These are phyloP conservation scores for Aquilaria malaccensis DNA, from an alignment of 345 rosid genomes.

Conservation along the genomic window DNA sequence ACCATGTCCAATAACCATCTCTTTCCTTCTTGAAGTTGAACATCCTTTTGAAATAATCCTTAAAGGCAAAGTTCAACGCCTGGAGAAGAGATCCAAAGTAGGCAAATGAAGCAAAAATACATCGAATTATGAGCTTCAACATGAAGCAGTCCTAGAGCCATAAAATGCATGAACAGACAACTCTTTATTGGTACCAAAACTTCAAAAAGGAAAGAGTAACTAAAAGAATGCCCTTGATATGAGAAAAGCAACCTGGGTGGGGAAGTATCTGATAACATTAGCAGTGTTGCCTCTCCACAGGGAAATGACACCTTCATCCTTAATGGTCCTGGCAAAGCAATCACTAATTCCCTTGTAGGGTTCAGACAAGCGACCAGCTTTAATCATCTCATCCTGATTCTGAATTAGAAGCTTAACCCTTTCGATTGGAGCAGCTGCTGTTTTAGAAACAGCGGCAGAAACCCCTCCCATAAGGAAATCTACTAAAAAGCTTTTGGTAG, in stretches of 20 bases:
- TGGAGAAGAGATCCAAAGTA: slow-evolving; percentile 5
- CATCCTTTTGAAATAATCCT: slow-evolving; percentile 45
- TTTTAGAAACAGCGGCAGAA: slow-evolving; percentile 52
- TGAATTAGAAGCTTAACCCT: slow-evolving; percentile 46
- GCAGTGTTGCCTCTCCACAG: slow-evolving; percentile 63
- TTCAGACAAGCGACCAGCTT: slow-evolving; percentile 41
- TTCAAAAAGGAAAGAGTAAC: no score
- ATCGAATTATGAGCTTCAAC: no score
- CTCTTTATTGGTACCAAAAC: no score
- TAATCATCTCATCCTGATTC: slow-evolving; percentile 56
- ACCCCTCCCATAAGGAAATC: slow-evolving; percentile 63
- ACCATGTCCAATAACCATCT: slow-evolving; percentile 57
- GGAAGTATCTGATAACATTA: slow-evolving; percentile 51
- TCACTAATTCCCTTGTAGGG: slow-evolving; percentile 49
- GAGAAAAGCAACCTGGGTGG: slow-evolving; percentile 34
- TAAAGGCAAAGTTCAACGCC: slow-evolving; percentile 57
- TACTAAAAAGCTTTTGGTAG: slow-evolving; percentile 17
- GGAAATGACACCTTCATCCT: slow-evolving; percentile 43
- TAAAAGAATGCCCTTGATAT: not conserved
- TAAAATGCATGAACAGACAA: no score
- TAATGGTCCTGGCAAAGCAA: slow-evolving; percentile 47
- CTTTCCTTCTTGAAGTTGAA: slow-evolving; percentile 50
- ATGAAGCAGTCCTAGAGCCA: no score
- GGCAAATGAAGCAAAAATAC: no score
- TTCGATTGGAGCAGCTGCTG: slow-evolving; percentile 43